A percentile compares a stretch with the other conserved stretches of the same genome.
Conservation (phyloP, 1,139 yeast species). For the Torulaspora pretoriensis region DNA sequence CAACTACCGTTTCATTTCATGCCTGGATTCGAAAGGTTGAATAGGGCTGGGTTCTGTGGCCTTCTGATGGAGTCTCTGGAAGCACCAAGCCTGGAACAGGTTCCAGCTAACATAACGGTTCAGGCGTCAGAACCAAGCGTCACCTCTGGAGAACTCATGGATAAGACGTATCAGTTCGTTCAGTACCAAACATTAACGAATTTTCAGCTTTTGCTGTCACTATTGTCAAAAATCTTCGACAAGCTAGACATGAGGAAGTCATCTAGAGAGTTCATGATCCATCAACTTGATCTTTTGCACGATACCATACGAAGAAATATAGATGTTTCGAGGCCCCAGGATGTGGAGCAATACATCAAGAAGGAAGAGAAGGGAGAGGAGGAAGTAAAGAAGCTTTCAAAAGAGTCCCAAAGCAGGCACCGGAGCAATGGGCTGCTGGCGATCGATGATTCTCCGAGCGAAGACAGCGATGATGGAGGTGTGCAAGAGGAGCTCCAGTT, state of each 20-base stretch:
- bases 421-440: conserved; percentile 10
- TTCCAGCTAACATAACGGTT: not conserved
- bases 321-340: conserved; percentile 19
- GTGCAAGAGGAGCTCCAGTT: conserved; percentile 29
- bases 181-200: conserved; percentile 31
- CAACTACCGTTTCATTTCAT: conserved; percentile 14
- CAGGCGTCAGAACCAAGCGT: not conserved
- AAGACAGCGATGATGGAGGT: conserved; percentile 15
- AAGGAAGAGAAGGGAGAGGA: conserved; percentile 12
- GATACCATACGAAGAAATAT: conserved; percentile 22
- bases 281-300: conserved; percentile 23
- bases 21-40: conserved; percentile 12
- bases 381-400: not conserved
- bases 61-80: conserved; percentile 17
- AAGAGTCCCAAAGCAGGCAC: conserved; percentile 2
- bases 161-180: conserved; percentile 27
- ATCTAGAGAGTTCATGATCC: conserved; percentile 24
- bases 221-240: conserved; percentile 26
- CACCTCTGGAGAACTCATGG: conserved; percentile 16
- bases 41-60: conserved; percentile 10
- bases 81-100: not conserved
- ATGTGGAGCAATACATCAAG: conserved; percentile 19
- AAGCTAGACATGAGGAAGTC: conserved; percentile 29
- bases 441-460: conserved; percentile 10
- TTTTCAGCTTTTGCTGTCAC: conserved; percentile 23